Evolutionary conservation across 2,329 filamentous ascomycete genomes (phyloP), one percentile per base, ranked within the genome.

Genomic region (Phialemoniopsis sp.): DNA sequence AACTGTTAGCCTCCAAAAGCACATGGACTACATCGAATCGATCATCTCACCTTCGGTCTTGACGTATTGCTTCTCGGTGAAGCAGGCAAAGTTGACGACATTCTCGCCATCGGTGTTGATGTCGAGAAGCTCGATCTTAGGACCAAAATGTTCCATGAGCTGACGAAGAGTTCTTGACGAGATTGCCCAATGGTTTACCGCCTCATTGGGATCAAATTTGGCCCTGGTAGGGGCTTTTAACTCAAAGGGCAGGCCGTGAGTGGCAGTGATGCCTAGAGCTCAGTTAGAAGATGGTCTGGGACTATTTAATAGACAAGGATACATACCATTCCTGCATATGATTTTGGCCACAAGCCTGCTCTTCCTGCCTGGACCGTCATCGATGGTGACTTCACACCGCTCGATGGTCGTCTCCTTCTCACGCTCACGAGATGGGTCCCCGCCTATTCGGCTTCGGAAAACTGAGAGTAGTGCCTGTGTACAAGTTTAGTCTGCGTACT

Each of bases 121-220:
- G 49, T 90, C 87, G 3, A 91, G 73, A 48, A 89, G 83, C 57
- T 91, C 87, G 26, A 87, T 88, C 5, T 85, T 86, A 2, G 84
- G 83, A 0, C 85, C 85, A 53, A 90, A 90, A 54, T 89, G 86
- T 43, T 90, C 87, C 62, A 87, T 82, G 45, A 89, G 76, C 51
- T 89, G 85, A 45, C 83, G 78, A 37, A 91, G 62, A 0, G 82
- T 82, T 42, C 79, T 72, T 3, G 85, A 82, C 13, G 82, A 79
- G 41, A 90, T 87, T 10, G 72, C 75, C 86, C 87, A 91, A 43
- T 74, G 73, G 44, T 89, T 86, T 2, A 68, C 69, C 1, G 85
- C 82, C 40, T 80, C 73, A 21, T 74, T 72, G 37, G 68, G 76
- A 56, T 85, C 79, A 57, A 91, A 91, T 36, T 85, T 79, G 41